These are phyloP conservation scores for Sarocladium strictum DNA, from an alignment of 2,329 filamentous ascomycete species.

Conservation along the genomic window DNA sequence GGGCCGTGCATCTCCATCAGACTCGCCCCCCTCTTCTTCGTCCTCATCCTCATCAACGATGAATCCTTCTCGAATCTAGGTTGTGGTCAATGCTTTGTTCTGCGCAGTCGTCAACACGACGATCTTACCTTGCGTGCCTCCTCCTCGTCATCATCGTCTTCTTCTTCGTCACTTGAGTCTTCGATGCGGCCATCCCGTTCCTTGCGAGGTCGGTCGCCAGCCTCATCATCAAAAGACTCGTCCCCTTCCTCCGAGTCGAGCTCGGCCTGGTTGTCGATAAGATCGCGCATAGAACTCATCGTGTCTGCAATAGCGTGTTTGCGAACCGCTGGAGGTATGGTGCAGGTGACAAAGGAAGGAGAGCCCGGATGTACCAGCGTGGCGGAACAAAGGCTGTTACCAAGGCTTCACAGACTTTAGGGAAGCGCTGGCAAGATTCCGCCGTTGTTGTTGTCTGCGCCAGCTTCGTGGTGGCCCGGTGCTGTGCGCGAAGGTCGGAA, in stretches of 20 bases:
- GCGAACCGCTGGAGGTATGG: not conserved
- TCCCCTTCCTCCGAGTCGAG: slow-evolving; percentile 82
- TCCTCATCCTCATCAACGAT: slow-evolving; percentile 91
- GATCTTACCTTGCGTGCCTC: slow-evolving; percentile 62
- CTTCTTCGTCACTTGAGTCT: slow-evolving; percentile 88
- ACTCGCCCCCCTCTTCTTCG: slow-evolving; percentile 61
- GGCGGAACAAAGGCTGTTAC: not conserved
- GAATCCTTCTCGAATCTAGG: slow-evolving; percentile 84
- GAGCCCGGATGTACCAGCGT: not conserved
- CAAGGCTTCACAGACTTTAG: not conserved
- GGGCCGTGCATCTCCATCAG: slow-evolving; percentile 46
- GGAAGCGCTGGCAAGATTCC: not conserved
- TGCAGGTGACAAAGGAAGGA: not conserved
- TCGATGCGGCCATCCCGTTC: slow-evolving; percentile 44
- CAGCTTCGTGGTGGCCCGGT: not conserved
- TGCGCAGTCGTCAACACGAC: not conserved
- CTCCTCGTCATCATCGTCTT: slow-evolving; percentile 87
- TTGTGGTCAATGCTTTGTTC: not conserved
- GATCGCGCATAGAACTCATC: slow-evolving; percentile 65
- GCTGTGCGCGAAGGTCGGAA: not conserved
- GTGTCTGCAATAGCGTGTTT: slow-evolving; percentile 23
- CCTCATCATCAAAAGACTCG: slow-evolving; percentile 74
- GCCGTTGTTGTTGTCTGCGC: not conserved
- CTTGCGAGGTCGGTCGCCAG: slow-evolving; percentile 49
- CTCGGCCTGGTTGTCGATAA: slow-evolving; percentile 82